These are phyloP conservation scores for Backusella sp. DNA, from an alignment of 192 early-diverging fungal species.

Conservation along the genomic window DNA sequence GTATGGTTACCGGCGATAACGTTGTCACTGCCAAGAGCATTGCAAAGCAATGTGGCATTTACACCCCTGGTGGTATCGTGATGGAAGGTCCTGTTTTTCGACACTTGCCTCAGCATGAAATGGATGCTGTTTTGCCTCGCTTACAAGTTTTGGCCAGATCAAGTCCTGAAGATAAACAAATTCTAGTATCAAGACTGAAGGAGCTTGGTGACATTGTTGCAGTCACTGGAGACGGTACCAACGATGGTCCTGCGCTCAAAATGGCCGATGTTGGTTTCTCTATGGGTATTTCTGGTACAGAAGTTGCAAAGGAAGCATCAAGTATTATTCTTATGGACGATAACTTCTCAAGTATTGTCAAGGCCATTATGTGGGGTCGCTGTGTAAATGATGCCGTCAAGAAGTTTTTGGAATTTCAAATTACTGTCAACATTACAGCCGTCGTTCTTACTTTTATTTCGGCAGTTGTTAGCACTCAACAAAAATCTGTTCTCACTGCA, in stretches of 20 bases:
- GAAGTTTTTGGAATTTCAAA: constrained; percentile 99
- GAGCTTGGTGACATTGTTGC: constrained; percentile 93
- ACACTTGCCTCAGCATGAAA: constrained; percentile 74
- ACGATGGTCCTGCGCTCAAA: constrained; percentile 95
- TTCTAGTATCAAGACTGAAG: constrained; percentile 87
- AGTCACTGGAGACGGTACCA: constrained; percentile 99
- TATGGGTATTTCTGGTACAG: constrained; percentile 99
- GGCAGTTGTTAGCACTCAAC: constrained; percentile 56
- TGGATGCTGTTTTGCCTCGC: constrained; percentile 89
- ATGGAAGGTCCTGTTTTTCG: constrained; percentile 97
- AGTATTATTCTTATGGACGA: constrained; percentile 97
- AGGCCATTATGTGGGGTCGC: constrained; percentile 97
- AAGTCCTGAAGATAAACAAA: constrained; percentile 94
- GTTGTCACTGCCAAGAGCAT: constrained; percentile 91
- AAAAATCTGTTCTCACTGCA: constrained; percentile 88
- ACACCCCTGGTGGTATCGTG: constrained; percentile 80
- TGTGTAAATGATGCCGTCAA: constrained; percentile 95
- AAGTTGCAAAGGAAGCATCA: constrained; percentile 99
- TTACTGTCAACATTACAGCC: constrained; percentile 96
- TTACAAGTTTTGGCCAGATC: constrained; percentile 94
- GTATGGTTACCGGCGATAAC: constrained; percentile 99
- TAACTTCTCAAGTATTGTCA: constrained; percentile 97
- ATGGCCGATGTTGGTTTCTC: constrained; percentile 96
- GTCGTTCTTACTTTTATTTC: constrained; percentile 81
- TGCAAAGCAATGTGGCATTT: constrained; percentile 92